phyloP scores from a whole-genome alignment of 805 yeast genomes.

The Ogataea chonburiensis region DNA sequence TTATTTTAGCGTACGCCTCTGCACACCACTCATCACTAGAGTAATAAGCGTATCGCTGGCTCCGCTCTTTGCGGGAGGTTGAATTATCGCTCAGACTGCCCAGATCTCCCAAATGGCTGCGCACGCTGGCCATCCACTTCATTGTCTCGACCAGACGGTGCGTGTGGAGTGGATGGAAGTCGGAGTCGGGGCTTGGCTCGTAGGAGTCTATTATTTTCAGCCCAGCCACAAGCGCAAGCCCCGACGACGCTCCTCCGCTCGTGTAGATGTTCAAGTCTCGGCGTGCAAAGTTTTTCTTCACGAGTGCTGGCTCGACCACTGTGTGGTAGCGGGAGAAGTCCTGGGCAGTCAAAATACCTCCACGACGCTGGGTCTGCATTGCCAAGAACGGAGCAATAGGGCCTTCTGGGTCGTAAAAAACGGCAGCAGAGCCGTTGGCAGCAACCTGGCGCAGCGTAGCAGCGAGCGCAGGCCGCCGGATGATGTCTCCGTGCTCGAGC shows the following conservation, averaged over 20 bases:
- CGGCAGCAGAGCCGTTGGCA: slow-evolving; percentile 67
- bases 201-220: slow-evolving; percentile 56
- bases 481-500: slow-evolving; percentile 54
- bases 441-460: slow-evolving; percentile 68
- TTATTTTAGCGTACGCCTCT: slow-evolving; percentile 47
- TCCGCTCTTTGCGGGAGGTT: slow-evolving; percentile 31
- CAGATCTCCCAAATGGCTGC: slow-evolving; percentile 82
- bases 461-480: slow-evolving; percentile 62
- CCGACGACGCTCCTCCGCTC: slow-evolving; percentile 75
- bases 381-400: slow-evolving; percentile 66
- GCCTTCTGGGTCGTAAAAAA: slow-evolving; percentile 83
- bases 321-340: slow-evolving; percentile 69
- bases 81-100: slow-evolving; percentile 28
- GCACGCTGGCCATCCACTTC: slow-evolving; percentile 91
- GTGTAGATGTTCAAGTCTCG: slow-evolving; percentile 43
- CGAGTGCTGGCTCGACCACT: slow-evolving; percentile 44
- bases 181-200: slow-evolving; percentile 32
- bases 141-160: slow-evolving; percentile 79
- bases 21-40: slow-evolving; percentile 57
- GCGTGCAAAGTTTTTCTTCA: slow-evolving; percentile 34
- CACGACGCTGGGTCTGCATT: slow-evolving; percentile 44
- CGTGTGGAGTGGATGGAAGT: slow-evolving; percentile 46
- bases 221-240: slow-evolving; percentile 78
- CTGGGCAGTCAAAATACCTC: slow-evolving; percentile 64
- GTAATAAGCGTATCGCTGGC: slow-evolving; percentile 42